These are phyloP conservation scores for Dactylonectria macrodidyma DNA, from an alignment of 2,329 filamentous ascomycete species.

Conservation along the genomic window DNA sequence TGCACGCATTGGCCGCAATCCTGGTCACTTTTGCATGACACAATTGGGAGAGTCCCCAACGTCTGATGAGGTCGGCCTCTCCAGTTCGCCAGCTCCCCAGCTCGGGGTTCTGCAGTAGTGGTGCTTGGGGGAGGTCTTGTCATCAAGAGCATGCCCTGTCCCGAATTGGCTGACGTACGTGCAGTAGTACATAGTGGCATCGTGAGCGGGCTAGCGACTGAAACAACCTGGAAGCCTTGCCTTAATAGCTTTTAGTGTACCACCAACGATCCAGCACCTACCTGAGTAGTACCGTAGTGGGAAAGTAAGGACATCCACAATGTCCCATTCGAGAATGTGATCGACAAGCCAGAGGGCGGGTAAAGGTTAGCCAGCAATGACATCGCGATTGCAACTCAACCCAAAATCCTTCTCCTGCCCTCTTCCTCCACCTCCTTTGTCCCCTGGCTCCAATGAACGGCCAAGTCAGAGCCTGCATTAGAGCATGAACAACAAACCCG, in stretches of 20 bases:
- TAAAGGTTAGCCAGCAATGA: slow-evolving; percentile 6
- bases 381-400: neutral
- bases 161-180: slow-evolving; percentile 34
- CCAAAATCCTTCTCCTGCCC: neutral
- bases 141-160: slow-evolving; percentile 1
- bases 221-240: too few species aligned
- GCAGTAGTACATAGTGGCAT: neutral
- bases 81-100: slow-evolving; percentile 16
- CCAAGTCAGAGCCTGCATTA: slow-evolving; percentile 4
- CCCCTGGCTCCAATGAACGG: neutral
- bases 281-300: too few species aligned
- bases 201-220: neutral
- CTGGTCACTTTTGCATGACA: slow-evolving; percentile 22
- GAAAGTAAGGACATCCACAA: too few species aligned
- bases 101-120: slow-evolving; percentile 33
- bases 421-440: neutral
- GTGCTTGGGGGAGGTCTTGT: slow-evolving; percentile 25
- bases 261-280: too few species aligned
- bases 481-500: slow-evolving; percentile 26
- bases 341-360: neutral
- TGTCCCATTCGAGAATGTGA: neutral
- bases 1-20: neutral
- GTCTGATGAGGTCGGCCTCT: neutral
- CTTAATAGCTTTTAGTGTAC: too few species aligned
- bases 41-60: slow-evolving; percentile 33